Evolutionary conservation across 495 filamentous ascomycete genomes (phyloP), one percentile per base, ranked within the genome.

Genomic region (Thermochaetoides thermophila): DNA sequence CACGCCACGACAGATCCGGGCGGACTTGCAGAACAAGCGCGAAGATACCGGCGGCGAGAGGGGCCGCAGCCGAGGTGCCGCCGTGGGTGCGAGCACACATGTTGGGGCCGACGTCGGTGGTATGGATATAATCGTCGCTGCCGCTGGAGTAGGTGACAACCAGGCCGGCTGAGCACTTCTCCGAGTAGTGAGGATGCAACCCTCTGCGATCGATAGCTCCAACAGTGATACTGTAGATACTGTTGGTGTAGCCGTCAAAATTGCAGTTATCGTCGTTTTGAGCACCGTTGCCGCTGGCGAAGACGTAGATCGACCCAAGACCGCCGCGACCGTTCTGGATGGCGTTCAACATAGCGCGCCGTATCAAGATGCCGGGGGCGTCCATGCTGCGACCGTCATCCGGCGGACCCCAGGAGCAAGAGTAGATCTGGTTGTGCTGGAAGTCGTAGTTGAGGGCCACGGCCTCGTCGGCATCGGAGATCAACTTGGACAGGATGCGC

Each of bases 231-330:
- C 83, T 93, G 66, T 96, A 97, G 36, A 97, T 97, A 49, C 84
- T 93, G 60, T 97, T 97, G 43, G 91, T 96, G 55, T 97, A 97
- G 8, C 89, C 89, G 50, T 97, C 89, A 48, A 96, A 97, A 52
- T 97, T 97, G 70, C 89, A 97, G 59, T 97, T 95, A 50, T 97
- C 89, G 25, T 79, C 86, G 29, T 49, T 68, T n/a, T 59, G 55
- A 16, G 85, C 91, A 22, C 89, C 89, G 50, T 97, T 97, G 36
- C 89, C 89, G 40, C 86, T 89, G 12, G 89, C 89, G 56, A 97
- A 97, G 30, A 97, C 89, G 45, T 84, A 97, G 40, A 97, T 78
- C 9, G 84, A 89, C n/a, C 89, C 89, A 34, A 71, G 69, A 2
- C 84, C 79, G 21, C 60, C 63, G 27, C 89, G 78, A 25, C 89